Evolutionary conservation across 345 rosid genomes (phyloP).

Genomic region (Arabis alpina): DNA sequence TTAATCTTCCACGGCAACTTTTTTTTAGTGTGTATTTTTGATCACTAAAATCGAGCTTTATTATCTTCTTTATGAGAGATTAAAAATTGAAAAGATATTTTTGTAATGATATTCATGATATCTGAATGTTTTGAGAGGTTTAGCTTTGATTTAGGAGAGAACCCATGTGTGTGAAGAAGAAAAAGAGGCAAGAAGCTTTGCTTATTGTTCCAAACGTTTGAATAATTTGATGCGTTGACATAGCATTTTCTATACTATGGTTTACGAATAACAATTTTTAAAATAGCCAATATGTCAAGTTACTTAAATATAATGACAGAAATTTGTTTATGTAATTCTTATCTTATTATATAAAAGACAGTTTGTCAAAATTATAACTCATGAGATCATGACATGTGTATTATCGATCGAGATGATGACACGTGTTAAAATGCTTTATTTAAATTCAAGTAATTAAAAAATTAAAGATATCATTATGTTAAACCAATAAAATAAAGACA

Average conservation of each 20-base stretch:
- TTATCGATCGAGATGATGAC: no score
- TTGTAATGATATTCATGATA: background rate
- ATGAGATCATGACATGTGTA: no score
- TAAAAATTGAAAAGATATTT: background rate
- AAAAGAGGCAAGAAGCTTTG: background rate
- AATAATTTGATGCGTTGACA: conserved; percentile 1
- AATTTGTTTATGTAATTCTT: no score
- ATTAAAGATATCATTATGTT: no score
- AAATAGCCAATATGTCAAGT: no score
- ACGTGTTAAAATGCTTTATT: no score
- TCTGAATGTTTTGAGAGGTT: background rate
- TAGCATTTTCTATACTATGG: background rate
- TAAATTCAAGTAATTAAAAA: no score
- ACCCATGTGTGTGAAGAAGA: background rate
- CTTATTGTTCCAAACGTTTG: background rate
- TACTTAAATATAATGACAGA: no score
- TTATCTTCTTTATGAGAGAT: background rate
- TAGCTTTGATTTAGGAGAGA: background rate
- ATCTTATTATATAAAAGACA: no score
- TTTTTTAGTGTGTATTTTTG: background rate
- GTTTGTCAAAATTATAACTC: no score
- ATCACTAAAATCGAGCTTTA: background rate
- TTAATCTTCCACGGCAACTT: conserved; percentile 6
- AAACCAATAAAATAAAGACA: no score
- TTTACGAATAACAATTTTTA: background rate